Base-by-base conservation (phyloP, 768 basidiomycete species). In the Xerocomellus intermedius region DNA sequence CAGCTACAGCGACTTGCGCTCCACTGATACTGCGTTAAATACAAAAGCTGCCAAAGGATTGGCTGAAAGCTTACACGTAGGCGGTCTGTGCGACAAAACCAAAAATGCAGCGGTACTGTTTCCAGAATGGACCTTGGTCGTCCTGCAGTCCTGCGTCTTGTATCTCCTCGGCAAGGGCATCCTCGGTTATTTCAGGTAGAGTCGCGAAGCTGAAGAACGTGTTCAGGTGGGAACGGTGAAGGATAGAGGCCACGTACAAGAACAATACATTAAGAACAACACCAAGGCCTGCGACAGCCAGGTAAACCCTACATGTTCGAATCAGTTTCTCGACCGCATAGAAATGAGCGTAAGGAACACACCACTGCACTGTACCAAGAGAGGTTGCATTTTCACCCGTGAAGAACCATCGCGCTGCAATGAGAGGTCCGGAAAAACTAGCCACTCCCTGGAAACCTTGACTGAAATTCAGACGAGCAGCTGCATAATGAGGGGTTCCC, bases 371-470 rank as follows among this genome's bases (percentile, higher is more conserved):
- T 33, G 83, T 89, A 54, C 79, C 83, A 28, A 89, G 77, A 42
- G 77, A 76, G 24, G 72, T 79, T 8, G 78, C 80, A 67, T 89
- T 88, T 46, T 68, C 77, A 5, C 82, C 88, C 2, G 72, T 74
- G 77, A 90, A 88, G 74, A 90, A 91, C 78, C 82, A 89, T 50
- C 82, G 76, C 5, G 86, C 82, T 22, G 86, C 87, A 61, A 90
- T 90, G 60, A 89, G 78, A 19, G 89, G 87, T 4, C 89, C 84
- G 9, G 82, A 76, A 65, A 90, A 89, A 4, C 83, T 82, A 0
- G 88, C 87, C 41, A 91, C 75, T 22, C 87, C 89, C 64, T 89
- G 86, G 74, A 87, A 89, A 5, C 86, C 85, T 72, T 91, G 89
- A 56, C 86, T 86, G 69, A 90, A 87, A 68, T 89, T 89, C 48